Evolutionary conservation across 306 rosid genomes (phyloP), one percentile per base, ranked within the genome.

Genomic region (Quercus bicolor): DNA sequence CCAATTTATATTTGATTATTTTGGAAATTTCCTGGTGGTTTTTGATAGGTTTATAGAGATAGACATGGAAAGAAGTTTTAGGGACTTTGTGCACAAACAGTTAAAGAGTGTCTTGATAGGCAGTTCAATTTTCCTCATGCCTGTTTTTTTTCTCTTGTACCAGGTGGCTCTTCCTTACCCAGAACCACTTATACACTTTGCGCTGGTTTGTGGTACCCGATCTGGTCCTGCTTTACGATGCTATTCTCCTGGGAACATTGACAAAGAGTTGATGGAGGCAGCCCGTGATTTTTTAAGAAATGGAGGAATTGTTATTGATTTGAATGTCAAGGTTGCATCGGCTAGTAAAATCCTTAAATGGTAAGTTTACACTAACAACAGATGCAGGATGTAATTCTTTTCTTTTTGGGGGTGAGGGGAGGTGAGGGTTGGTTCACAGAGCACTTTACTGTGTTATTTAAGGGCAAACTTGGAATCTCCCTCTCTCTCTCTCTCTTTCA

Each of bases 101-200:
- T 75, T 37, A 72, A 37, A 40, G 57, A 48, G 57, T 64, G 4
- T 77, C 57, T 73, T 51, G 48, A 55, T 72, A 45, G 23, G 73
- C 62, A 34, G 28, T 24, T 69, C 2, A 9, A 45, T 60, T 31
- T 19, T 57, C 55, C 75, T 69, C 64, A 66, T 61, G 12, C 54
- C 77, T 80, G 37, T 18, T 70, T 70, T 52, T 82, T 12, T 70
- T 75, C 61, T 66, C 71, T 78, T 59, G 11, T 77, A 61, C 56
- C 84, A 92, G 98, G 88, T 85, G 74, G 94, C 97, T 60, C 95
- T 94, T 78, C 95, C 95, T 77, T 92, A 90, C 77, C 75, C 92
- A 20, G 98, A 94, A 85, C 97, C 97, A 83, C 92, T 94, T 70
- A 81, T 88, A 82, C 98, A 94, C 84, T 91, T 92, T 83, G 91